Evolutionary conservation across 371 early-diverging fungal species (phyloP), one percentile per base, ranked within the genome.

Genomic region (Dentiscutata heterogama): DNA sequence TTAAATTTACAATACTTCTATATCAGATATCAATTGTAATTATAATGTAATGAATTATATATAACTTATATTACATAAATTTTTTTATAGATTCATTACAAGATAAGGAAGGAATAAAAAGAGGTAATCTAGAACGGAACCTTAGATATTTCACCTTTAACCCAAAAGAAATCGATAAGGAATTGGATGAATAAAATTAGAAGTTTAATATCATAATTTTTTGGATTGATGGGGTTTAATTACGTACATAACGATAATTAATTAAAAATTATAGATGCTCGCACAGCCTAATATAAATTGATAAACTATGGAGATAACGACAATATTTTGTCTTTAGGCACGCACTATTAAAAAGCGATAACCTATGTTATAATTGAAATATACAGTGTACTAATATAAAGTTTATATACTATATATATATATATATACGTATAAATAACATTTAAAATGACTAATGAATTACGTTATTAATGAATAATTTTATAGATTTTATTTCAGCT

Each of bases 101-200:
- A 70, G 70, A 46, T 31, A n/a, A 16, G 13, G 46, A 70, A 46
- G 25, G 46, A 70, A 6, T 25, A 22, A 70, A 35, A n/a, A 20
- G 35, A 67, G 27, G 8, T 35, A 67, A 70, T 70, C 42, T 46
- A n/a, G n/a, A 35, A 70, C 35, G 46, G 42, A 70, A 70, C 22
- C 25, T 70, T 8, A 35, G 22, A 70, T 70, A 70, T 70, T 70
- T 70, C 22, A 70, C 39, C 6, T 50, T 70, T 46, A 39, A 22
- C 11, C 3, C 13, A 22, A 42, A 39, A 46, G 13, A 42, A 70
- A 46, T 35, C n/a, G 39, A 67, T 35, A 14, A 67, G 7, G 11
- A 65, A 65, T 65, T 65, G 16, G 22, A 65, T 29, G 10, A 18
- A 31, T 29, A 65, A 8, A 25, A 22, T 27, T 18, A 13, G 14